Conservation (phyloP, 805 yeast species). For the Dipodascopsis tothii region DNA sequence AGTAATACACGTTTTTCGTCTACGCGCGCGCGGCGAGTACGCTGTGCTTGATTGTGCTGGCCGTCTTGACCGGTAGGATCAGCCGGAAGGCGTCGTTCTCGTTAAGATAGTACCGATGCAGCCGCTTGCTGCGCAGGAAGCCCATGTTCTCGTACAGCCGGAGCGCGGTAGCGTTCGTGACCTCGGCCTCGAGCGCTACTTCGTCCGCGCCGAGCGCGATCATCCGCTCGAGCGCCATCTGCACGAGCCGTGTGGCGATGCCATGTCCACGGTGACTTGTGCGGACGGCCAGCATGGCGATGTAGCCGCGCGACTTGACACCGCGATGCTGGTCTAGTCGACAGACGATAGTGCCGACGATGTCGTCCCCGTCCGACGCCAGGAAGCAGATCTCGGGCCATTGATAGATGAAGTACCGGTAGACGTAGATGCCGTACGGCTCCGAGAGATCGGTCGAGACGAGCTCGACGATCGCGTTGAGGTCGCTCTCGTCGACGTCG, state of each 20-base stretch:
- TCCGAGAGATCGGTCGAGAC: constrained; percentile 75
- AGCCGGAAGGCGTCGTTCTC: constrained; percentile 89
- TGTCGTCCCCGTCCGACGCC: constrained; percentile 37
- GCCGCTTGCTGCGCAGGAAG: constrained; percentile 62
- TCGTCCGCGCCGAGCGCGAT: constrained; percentile 66
- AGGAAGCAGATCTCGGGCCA: constrained; percentile 83
- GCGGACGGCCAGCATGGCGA: constrained; percentile 90
- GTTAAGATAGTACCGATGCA: constrained; percentile 80
- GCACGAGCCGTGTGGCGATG: constrained; percentile 68
- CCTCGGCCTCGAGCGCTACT: constrained; percentile 79
- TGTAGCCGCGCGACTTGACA: constrained; percentile 75
- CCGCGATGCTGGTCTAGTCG: constrained; percentile 71
- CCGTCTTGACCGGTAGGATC: constrained; percentile 68
- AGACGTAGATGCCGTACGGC: constrained; percentile 90
- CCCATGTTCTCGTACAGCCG: constrained; percentile 67
- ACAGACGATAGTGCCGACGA: constrained; percentile 76
- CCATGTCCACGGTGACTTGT: constrained; percentile 66
- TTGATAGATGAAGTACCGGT: constrained; percentile 76
- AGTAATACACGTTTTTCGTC: too few species aligned
- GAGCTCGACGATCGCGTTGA: constrained; percentile 36
- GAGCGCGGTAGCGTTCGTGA: constrained; percentile 64
- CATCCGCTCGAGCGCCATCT: constrained; percentile 57
- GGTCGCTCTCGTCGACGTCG: constrained; percentile 28
- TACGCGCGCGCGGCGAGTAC: constrained; percentile 9
- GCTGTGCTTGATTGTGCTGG: constrained; percentile 43